phyloP scores from a whole-genome alignment of 1,284 basidiomycete species.

The Ceratobasidium sp. region DNA sequence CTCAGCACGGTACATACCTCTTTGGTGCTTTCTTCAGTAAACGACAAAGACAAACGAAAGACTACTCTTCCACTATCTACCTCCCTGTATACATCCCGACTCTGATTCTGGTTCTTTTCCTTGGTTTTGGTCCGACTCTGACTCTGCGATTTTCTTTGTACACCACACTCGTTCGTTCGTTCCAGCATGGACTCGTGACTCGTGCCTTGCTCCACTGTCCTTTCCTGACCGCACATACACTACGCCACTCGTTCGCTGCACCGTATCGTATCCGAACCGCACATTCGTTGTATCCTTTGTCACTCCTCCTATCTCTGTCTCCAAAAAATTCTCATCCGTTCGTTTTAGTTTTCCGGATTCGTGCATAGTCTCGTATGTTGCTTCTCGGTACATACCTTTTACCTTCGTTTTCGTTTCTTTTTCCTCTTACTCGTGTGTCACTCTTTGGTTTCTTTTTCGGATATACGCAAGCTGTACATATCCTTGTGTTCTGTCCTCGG shows the following conservation, averaged over 20 bases:
- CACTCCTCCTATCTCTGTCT: slow-evolving; percentile 5
- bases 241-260: slow-evolving; percentile 12
- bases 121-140: not conserved
- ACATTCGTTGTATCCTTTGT: slow-evolving; percentile 38
- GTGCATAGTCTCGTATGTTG: slow-evolving; percentile 2
- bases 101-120: not conserved
- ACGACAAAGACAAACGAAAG: slow-evolving; percentile 24
- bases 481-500: not conserved
- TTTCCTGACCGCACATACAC: slow-evolving; percentile 5
- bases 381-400: slow-evolving; percentile 6
- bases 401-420: slow-evolving; percentile 8
- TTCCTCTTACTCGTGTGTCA: slow-evolving; percentile 5
- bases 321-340: slow-evolving; percentile 9
- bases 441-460: slow-evolving; percentile 18
- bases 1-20: slow-evolving; percentile 40
- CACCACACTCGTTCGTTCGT: slow-evolving; percentile 36
- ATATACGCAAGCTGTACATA: slow-evolving; percentile 17
- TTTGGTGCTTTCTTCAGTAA: not conserved
- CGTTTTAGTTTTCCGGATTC: slow-evolving; percentile 11
- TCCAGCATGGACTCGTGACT: not conserved
- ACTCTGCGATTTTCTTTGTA: slow-evolving; percentile 27
- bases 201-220: slow-evolving; percentile 14
- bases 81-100: slow-evolving; percentile 13
- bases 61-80: not conserved
- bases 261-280: slow-evolving; percentile 24